phyloP scores from a whole-genome alignment of 352 stramenopile genomes.

The Globisporangium mamillatum region DNA sequence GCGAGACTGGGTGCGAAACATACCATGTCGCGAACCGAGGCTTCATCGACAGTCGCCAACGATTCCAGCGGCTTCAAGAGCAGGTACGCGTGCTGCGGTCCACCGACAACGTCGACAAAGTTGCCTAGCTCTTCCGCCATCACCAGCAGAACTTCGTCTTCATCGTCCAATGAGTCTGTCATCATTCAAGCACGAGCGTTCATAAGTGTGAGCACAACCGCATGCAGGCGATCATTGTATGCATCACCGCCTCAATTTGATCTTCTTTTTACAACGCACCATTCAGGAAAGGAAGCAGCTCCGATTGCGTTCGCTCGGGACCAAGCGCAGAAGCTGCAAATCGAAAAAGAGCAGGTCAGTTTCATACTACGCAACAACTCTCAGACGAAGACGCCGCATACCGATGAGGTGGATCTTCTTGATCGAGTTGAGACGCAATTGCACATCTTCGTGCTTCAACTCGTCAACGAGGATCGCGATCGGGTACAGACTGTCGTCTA shows the following conservation, averaged over 20 bases:
- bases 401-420: slow-evolving; percentile 89
- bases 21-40: slow-evolving; percentile 90
- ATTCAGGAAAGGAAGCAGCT: slow-evolving; percentile 98
- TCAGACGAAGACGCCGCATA: slow-evolving; percentile 21
- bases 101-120: slow-evolving; percentile 91
- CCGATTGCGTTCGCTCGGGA: slow-evolving; percentile 86
- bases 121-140: slow-evolving; percentile 92
- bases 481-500: slow-evolving; percentile 81
- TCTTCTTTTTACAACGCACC: slow-evolving; percentile 34
- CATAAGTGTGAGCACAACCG: slow-evolving; percentile 1
- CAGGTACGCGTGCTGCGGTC: slow-evolving; percentile 75
- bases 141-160: slow-evolving; percentile 96
- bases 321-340: slow-evolving; percentile 83
- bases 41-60: slow-evolving; percentile 93
- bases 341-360: slow-evolving; percentile 4
- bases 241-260: background rate
- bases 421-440: slow-evolving; percentile 90
- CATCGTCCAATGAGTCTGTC: slow-evolving; percentile 95
- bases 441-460: slow-evolving; percentile 91
- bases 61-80: slow-evolving; percentile 95
- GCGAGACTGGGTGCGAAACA: background rate
- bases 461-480: slow-evolving; percentile 92
- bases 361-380: background rate
- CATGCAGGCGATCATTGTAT: background rate
- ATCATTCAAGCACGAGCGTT: background rate